These are phyloP conservation scores for Coniella vitis DNA, from an alignment of 2,329 filamentous ascomycete genomes.

Conservation along the genomic window DNA sequence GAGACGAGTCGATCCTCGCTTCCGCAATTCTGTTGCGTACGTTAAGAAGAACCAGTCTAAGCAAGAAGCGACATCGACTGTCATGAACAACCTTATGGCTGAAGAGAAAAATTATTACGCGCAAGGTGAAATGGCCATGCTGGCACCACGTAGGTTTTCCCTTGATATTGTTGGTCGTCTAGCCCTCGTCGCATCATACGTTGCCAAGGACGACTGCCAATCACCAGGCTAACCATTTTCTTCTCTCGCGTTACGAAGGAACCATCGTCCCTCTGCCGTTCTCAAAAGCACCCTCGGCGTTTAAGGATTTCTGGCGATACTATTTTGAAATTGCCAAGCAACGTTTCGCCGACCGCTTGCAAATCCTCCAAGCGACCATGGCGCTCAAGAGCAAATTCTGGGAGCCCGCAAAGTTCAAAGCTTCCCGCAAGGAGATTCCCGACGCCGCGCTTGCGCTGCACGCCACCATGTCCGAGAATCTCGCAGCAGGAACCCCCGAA, in stretches of 20 bases:
- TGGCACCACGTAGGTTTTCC: constrained; percentile 7
- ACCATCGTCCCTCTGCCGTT: constrained; percentile 42
- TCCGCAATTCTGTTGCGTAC: neutral
- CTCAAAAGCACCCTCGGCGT: constrained; percentile 26
- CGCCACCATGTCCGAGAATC: constrained; percentile 51
- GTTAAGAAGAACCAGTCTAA: neutral
- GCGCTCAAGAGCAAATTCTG: constrained; percentile 33
- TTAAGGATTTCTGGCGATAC: constrained; percentile 28
- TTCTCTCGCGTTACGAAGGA: constrained; percentile 26
- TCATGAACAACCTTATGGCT: constrained; percentile 1
- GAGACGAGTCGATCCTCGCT: constrained; percentile 3
- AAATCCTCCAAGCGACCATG: constrained; percentile 30
- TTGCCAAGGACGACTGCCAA: no score
- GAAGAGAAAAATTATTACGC: neutral
- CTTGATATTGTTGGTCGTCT: neutral
- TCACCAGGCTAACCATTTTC: neutral
- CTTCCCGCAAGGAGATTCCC: constrained; percentile 34
- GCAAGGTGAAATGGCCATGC: neutral
- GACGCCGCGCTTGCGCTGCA: constrained; percentile 55
- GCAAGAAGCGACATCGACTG: constrained; percentile 7
- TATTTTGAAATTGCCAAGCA: constrained; percentile 30
- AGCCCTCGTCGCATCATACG: no score
- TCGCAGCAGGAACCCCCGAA: constrained; percentile 41
- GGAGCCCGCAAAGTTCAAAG: constrained; percentile 23
- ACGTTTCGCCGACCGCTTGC: constrained; percentile 30